phyloP scores from a whole-genome alignment of 768 basidiomycete genomes.

The Pleurotus sapidus region DNA sequence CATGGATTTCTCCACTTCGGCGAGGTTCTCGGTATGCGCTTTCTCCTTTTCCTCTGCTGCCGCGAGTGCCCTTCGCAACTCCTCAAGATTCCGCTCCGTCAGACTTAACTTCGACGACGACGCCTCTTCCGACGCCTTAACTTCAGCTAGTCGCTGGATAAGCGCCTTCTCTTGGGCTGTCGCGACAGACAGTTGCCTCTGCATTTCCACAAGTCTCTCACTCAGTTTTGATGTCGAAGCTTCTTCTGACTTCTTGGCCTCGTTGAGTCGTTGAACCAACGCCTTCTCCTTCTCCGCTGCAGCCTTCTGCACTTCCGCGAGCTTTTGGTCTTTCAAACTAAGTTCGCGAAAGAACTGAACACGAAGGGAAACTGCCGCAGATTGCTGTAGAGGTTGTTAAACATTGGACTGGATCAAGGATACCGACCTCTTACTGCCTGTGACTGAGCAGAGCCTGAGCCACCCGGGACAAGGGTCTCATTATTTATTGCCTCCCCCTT shows the following conservation, averaged over 20 bases:
- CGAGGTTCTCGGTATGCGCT: conserved; percentile 22
- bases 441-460: too few relatives aligned
- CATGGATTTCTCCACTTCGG: conserved; percentile 9
- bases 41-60: conserved; percentile 21
- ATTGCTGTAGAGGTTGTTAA: too few relatives aligned
- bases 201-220: neutral
- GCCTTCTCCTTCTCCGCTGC: too few relatives aligned
- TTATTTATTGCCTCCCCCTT: too few relatives aligned
- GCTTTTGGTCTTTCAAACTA: too few relatives aligned
- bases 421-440: too few relatives aligned
- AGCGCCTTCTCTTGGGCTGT: neutral
- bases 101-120: conserved; percentile 13
- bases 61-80: conserved; percentile 25
- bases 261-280: neutral
- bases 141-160: neutral
- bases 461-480: too few relatives aligned
- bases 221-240: neutral
- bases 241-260: neutral
- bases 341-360: too few relatives aligned
- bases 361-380: too few relatives aligned
- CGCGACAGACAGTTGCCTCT: neutral
- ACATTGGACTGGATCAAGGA: too few relatives aligned
- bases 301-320: too few relatives aligned
- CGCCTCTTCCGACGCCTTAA: neutral
- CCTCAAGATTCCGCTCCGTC: conserved; percentile 17